A percentile compares a stretch with the other conserved stretches of the same genome.
phyloP scores from a whole-genome alignment of 768 basidiomycete genomes.

The Tulasnella sp. region DNA sequence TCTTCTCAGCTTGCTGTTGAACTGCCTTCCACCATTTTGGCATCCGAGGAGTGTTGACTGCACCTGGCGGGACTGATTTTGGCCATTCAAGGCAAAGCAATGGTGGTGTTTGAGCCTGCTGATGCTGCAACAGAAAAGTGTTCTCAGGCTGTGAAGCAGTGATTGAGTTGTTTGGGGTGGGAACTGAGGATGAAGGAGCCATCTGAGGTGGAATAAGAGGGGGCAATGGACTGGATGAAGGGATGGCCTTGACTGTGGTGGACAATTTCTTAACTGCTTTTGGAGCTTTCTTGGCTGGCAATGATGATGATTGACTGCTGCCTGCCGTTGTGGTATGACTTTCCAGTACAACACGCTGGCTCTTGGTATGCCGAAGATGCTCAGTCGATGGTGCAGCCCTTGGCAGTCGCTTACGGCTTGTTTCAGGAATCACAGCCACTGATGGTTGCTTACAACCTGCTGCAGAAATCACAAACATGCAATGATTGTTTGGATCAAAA shows the following conservation, averaged over 20 bases:
- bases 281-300: neutral
- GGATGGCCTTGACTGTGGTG: too few species aligned
- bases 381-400: neutral
- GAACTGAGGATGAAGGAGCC: too few species aligned
- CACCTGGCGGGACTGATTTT: neutral
- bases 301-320: neutral
- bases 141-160: neutral
- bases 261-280: too few species aligned
- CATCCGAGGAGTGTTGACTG: neutral
- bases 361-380: neutral
- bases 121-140: neutral
- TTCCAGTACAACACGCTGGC: neutral
- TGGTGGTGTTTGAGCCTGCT: neutral
- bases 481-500: neutral
- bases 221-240: too few species aligned
- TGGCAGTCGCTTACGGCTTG: neutral
- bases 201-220: too few species aligned
- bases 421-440: too few species aligned
- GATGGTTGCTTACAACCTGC: too few species aligned
- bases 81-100: neutral
- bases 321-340: neutral
- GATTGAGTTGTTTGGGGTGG: too few species aligned
- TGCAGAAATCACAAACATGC: neutral
- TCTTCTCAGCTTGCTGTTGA: neutral
- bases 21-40: neutral